These are phyloP conservation scores for Phaseolus lunatus DNA, from an alignment of 306 rosid genomes.

Conservation along the genomic window DNA sequence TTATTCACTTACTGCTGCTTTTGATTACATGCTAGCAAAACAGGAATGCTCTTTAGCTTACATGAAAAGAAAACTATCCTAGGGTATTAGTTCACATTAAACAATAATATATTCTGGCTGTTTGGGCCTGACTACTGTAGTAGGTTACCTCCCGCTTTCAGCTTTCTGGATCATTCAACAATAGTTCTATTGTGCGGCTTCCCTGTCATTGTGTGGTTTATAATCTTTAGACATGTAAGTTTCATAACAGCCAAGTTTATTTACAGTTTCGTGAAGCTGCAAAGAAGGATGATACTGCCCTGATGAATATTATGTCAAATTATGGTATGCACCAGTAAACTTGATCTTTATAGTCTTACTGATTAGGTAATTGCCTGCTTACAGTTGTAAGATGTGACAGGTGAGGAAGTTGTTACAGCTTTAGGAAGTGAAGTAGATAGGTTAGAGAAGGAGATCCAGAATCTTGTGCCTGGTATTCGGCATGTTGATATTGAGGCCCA, in stretches of 20 bases:
- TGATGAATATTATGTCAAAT: slow-evolving; percentile 77
- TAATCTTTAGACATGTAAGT: slow-evolving; percentile 9
- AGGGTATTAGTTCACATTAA: neutral
- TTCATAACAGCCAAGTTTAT: slow-evolving; percentile 28
- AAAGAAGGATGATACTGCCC: slow-evolving; percentile 55
- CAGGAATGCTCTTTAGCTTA: neutral
- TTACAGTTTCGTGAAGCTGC: slow-evolving; percentile 80
- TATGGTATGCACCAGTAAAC: slow-evolving; percentile 65
- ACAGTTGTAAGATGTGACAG: slow-evolving; percentile 55
- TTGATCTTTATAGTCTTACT: slow-evolving; percentile 8
- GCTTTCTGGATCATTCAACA: slow-evolving; percentile 17
- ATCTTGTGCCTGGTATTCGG: slow-evolving; percentile 91
- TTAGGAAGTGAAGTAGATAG: slow-evolving; percentile 99
- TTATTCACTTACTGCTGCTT: too few species aligned
- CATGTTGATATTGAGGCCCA: slow-evolving; percentile 99
- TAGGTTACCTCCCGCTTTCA: slow-evolving; percentile 16
- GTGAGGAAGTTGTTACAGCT: slow-evolving; percentile 97
- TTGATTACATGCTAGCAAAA: slow-evolving; percentile 6
- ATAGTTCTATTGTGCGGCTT: slow-evolving; percentile 15
- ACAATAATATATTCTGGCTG: neutral
- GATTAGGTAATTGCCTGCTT: slow-evolving; percentile 40
- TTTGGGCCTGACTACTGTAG: slow-evolving; percentile 32
- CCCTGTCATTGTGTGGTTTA: slow-evolving; percentile 11
- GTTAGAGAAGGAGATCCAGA: slow-evolving; percentile 88
- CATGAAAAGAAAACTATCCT: slow-evolving; percentile 8